Base-by-base conservation (phyloP, 805 yeast genomes). In the Saturnispora dispora region DNA sequence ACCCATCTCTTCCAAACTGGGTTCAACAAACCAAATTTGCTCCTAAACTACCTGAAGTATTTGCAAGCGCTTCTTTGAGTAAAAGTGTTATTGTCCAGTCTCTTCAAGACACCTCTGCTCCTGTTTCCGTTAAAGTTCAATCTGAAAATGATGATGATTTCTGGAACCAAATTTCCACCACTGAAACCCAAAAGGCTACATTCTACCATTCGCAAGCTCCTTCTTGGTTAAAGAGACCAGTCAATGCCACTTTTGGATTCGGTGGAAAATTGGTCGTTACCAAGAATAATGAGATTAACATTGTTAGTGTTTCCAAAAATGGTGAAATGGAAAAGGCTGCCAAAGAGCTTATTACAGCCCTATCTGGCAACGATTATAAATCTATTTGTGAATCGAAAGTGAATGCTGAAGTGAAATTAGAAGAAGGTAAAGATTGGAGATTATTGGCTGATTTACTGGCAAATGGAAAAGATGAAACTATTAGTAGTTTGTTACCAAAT, bases 1-100 rank as follows among this genome's bases (percentile, higher is more conserved):
- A 87, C 66, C 97, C 98, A 50, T 79, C 95, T 11, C 79, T 95
- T 35, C 85, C 95, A 36, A 90, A 88, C 67, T 93, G 99, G 99
- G 83, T 87, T 13, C 93, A 89, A 71, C 82, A 88, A 69, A 78
- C 96, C 11, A 77, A 77, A 59, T 93, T 90, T 72, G 95, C 96
- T 53, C 96, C 96, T 41, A 66, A 74, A 23, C 78, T 86, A 28
- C 99, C 99, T 2, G 96, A 91, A 55, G 69, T 88, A 47, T 86
- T 93, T 71, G 96, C 96, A 5, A 77, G 86, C 51, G 87, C 95
- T 22, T 83, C 96, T 5, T 86, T 86, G 58, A 96, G 88, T 66
- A 90, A 93, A 55, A 86, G 82, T 65, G 75, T 91, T 52, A 68
- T 77, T 50, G 75, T 91, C 36, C 96, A 90, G 68, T 78, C 96